These are phyloP conservation scores for Priceomyces melissophilus DNA, from an alignment of 805 yeast species.

Conservation along the genomic window DNA sequence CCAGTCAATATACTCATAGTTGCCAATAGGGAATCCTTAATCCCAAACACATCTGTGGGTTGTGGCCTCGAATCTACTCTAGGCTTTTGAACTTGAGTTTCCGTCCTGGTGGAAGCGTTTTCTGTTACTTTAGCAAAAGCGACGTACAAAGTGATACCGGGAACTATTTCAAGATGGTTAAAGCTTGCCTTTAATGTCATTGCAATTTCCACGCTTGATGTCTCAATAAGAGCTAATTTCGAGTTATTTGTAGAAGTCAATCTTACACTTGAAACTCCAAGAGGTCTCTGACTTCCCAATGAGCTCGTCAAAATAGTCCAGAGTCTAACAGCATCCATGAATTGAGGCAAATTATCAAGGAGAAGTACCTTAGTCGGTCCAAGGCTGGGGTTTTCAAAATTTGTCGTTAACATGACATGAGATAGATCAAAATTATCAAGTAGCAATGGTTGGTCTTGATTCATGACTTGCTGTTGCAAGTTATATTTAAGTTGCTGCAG, in stretches of 20 bases:
- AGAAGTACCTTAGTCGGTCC: conserved; percentile 77
- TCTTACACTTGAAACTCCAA: conserved; percentile 18
- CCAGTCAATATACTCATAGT: conserved; percentile 15
- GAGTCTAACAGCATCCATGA: conserved; percentile 50
- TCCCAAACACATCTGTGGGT: conserved; percentile 22
- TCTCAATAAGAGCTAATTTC: conserved; percentile 56
- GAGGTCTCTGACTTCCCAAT: conserved; percentile 14
- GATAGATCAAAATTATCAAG: conserved; percentile 61
- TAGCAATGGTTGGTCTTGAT: conserved; percentile 20
- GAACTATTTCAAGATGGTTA: conserved; percentile 78
- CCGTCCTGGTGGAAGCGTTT: conserved; percentile 12
- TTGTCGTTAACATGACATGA: conserved; percentile 60
- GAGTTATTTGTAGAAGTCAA: conserved; percentile 17
- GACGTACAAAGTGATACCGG: conserved; percentile 72
- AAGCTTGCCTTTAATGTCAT: conserved; percentile 72
- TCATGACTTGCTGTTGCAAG: neutral
- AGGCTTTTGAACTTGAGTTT: neutral
- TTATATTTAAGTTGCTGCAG: conserved; percentile 1
- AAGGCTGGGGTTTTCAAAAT: conserved; percentile 64
- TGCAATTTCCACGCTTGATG: conserved; percentile 68
- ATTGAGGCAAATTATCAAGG: conserved; percentile 76
- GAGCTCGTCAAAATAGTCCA: conserved; percentile 21
- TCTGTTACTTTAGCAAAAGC: conserved; percentile 76
- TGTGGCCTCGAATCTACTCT: conserved; percentile 9
- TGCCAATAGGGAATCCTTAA: conserved; percentile 18